A percentile compares a stretch with the other conserved stretches of the same genome.
phyloP scores from a whole-genome alignment of 1,284 basidiomycete genomes.

The Ustilago lituana region DNA sequence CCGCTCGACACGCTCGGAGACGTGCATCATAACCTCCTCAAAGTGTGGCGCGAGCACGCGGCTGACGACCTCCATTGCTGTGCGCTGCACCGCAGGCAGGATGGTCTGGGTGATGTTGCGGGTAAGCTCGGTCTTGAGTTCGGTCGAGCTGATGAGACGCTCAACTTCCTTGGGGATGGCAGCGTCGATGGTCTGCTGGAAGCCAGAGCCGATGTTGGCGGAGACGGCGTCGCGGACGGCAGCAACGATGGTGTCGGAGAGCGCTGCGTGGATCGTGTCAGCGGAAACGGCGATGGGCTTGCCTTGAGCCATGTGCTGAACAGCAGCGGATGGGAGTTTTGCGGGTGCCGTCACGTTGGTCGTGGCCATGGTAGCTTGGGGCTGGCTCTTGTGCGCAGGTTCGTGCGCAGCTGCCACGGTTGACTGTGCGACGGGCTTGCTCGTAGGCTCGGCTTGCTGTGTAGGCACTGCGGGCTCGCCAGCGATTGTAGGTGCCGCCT shows the following conservation, averaged over 20 bases:
- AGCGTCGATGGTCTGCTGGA: conserved; percentile 21
- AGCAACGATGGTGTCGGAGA: conserved; percentile 13
- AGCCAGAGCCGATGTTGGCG: conserved; percentile 8
- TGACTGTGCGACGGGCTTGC: no score
- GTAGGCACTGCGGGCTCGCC: not conserved
- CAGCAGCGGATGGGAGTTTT: not conserved
- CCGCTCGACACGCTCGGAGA: conserved; percentile 22
- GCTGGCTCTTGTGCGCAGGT: not conserved
- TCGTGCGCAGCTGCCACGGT: not conserved
- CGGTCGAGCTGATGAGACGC: conserved; percentile 31
- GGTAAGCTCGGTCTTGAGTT: conserved; percentile 37
- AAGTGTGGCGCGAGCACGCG: conserved; percentile 51
- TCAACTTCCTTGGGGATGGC: conserved; percentile 40
- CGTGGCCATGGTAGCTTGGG: no score
- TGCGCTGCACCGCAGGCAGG: conserved; percentile 47
- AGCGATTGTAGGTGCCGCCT: not conserved
- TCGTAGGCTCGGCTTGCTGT: not conserved
- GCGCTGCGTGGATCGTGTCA: conserved; percentile 6
- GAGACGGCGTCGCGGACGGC: conserved; percentile 24
- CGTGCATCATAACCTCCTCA: conserved; percentile 40
- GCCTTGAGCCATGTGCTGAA: not conserved
- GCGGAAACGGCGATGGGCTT: conserved; percentile 3
- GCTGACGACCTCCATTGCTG: conserved; percentile 47
- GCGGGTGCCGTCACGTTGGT: no score
- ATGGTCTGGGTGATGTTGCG: conserved; percentile 41